Conservation (phyloP, 2,329 filamentous ascomycete species). For the Fusarium subglutinans region DNA sequence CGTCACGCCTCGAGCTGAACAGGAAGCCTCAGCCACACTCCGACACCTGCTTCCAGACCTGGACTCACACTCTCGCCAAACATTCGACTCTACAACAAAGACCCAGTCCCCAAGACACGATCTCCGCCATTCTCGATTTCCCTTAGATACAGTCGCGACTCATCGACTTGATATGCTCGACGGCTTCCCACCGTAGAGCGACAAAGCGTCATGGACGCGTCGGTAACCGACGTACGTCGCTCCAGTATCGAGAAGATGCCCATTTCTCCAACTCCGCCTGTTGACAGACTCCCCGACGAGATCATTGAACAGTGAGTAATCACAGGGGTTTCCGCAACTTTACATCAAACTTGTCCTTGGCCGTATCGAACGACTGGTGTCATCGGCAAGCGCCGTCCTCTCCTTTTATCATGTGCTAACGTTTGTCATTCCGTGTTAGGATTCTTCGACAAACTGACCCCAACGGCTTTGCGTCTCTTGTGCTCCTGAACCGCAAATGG, state of each 20-base stretch:
- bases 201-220: conserved; percentile 46
- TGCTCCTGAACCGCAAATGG: conserved; percentile 73
- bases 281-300: conserved; percentile 70
- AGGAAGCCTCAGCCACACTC: conserved; percentile 31
- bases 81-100: conserved; percentile 14
- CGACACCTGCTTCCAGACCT: not conserved
- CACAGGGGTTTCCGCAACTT: not conserved
- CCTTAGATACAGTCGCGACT: not conserved
- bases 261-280: conserved; percentile 49
- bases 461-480: conserved; percentile 72
- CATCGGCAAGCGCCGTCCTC: not conserved
- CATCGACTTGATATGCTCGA: conserved; percentile 37
- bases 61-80: conserved; percentile 13
- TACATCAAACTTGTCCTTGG: not conserved
- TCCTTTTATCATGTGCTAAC: conserved; percentile 27
- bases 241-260: conserved; percentile 49
- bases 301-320: conserved; percentile 73
- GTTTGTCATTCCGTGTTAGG: conserved; percentile 50
- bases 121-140: not conserved
- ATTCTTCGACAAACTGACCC: conserved; percentile 69
- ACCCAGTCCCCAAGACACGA: not conserved
- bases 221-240: conserved; percentile 43
- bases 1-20: conserved; percentile 17
- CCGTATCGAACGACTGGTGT: not conserved
- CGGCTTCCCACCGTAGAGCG: conserved; percentile 33